Evolutionary conservation across 495 filamentous ascomycete genomes (phyloP).

Genomic region (Aspergillus taichungensis): DNA sequence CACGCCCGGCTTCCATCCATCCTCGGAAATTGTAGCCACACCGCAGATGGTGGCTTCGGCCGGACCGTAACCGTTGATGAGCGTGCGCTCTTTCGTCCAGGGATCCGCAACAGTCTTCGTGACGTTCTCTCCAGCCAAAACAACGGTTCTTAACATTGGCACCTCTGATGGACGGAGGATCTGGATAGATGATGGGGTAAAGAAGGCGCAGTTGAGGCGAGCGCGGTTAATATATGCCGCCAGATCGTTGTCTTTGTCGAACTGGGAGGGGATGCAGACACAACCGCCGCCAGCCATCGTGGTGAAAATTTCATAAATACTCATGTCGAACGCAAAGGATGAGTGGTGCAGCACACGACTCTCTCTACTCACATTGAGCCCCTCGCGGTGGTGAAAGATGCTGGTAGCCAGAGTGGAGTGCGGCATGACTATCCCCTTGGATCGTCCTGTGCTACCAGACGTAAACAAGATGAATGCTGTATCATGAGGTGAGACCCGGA

Average conservation of each 20-base stretch:
- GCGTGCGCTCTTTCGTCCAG: constrained; percentile 2
- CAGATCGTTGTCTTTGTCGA: constrained; percentile 19
- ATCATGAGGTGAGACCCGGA: too few relatives aligned
- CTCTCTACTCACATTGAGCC: too few relatives aligned
- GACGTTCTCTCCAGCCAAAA: constrained; percentile 12
- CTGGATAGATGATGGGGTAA: constrained; percentile 19
- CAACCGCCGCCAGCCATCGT: constrained; percentile 35
- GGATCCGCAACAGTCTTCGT: background rate
- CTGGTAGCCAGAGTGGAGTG: too few relatives aligned
- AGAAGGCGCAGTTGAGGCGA: constrained; percentile 13
- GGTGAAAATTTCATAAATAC: constrained; percentile 45
- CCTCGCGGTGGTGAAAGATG: too few relatives aligned
- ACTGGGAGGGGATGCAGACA: constrained; percentile 29
- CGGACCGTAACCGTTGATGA: constrained; percentile 10
- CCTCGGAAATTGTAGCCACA: too few relatives aligned
- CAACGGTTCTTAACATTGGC: constrained; percentile 13
- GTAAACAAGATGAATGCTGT: too few relatives aligned
- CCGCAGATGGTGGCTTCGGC: background rate
- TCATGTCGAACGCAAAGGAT: constrained; percentile 50
- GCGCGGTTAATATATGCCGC: constrained; percentile 11
- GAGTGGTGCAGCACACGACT: constrained; percentile 6
- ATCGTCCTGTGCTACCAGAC: too few relatives aligned
- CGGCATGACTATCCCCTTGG: too few relatives aligned
- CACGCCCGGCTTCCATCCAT: background rate
- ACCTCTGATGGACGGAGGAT: constrained; percentile 14